phyloP scores from a whole-genome alignment of 1,139 yeast species.

The Diutina siamensis region DNA sequence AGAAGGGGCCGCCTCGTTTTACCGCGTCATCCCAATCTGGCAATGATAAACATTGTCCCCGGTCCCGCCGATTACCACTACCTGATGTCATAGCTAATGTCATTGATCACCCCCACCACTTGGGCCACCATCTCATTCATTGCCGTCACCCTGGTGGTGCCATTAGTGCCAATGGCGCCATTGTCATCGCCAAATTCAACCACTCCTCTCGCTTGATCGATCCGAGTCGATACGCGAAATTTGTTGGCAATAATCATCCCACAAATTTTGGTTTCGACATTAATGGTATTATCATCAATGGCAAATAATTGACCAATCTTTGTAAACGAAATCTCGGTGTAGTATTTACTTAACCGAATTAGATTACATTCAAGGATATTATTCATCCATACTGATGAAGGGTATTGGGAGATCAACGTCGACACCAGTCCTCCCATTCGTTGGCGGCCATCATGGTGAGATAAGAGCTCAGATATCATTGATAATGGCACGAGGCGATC shows the following conservation, averaged over 20 bases:
- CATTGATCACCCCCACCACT: constrained; percentile 2
- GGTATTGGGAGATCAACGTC: not conserved
- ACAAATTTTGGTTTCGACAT: not conserved
- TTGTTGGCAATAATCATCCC: not conserved
- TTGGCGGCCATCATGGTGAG: not conserved
- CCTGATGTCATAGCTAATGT: constrained; percentile 1
- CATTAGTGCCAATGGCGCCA: too few species aligned
- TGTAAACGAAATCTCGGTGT: not conserved
- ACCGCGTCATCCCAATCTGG: not conserved
- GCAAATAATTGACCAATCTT: not conserved
- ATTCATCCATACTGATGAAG: not conserved
- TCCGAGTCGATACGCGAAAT: not conserved
- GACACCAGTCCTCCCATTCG: not conserved
- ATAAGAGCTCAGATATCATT: not conserved
- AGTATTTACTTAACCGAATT: not conserved
- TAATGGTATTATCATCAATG: not conserved
- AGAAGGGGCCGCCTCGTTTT: not conserved
- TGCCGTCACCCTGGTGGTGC: too few species aligned
- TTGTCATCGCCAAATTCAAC: not conserved
- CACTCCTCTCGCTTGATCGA: not conserved
- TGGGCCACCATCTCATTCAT: not conserved
- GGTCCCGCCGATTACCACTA: too few species aligned
- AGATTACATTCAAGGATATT: not conserved
- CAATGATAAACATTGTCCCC: too few species aligned
- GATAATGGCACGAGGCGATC: not conserved